These are phyloP conservation scores for Phoenix roebelenii DNA, from an alignment of 176 grass and related monocot species.

Conservation along the genomic window DNA sequence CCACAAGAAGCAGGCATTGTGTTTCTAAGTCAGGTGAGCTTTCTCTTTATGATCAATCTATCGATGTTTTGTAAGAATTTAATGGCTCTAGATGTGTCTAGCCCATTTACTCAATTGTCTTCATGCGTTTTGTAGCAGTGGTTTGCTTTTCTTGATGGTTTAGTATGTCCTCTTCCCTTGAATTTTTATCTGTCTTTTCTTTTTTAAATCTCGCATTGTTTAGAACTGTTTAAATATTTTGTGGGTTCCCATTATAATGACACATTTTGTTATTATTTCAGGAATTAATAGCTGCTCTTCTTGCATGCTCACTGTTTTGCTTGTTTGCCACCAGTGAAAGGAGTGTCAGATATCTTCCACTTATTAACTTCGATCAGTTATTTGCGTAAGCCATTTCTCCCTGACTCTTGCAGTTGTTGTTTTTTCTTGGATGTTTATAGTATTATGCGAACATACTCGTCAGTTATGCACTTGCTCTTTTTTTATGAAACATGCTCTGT, in stretches of 20 bases:
- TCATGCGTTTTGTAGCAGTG: not conserved
- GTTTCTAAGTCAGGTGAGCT: constrained; percentile 39
- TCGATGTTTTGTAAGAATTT: not conserved
- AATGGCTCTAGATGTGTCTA: not conserved
- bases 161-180: not conserved
- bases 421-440: not conserved
- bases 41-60: not conserved
- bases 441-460: not conserved
- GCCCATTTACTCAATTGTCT: not conserved
- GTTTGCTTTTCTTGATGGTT: not conserved
- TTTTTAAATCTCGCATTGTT: no score
- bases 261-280: not conserved
- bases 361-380: constrained; percentile 67
- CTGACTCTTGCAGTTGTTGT: not conserved
- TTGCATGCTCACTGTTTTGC: constrained; percentile 81
- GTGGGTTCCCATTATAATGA: no score
- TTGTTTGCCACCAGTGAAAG: constrained; percentile 67
- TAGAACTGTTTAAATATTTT: no score
- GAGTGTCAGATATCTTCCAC: constrained; percentile 30
- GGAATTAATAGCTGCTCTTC: constrained; percentile 68
- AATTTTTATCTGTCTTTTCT: not conserved
- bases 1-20: constrained; percentile 48
- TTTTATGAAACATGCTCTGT: no score
- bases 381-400: constrained; percentile 45
- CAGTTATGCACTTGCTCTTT: no score